These are phyloP conservation scores for Alternaria sp. DNA, from an alignment of 2,329 filamentous ascomycete species.

Conservation along the genomic window DNA sequence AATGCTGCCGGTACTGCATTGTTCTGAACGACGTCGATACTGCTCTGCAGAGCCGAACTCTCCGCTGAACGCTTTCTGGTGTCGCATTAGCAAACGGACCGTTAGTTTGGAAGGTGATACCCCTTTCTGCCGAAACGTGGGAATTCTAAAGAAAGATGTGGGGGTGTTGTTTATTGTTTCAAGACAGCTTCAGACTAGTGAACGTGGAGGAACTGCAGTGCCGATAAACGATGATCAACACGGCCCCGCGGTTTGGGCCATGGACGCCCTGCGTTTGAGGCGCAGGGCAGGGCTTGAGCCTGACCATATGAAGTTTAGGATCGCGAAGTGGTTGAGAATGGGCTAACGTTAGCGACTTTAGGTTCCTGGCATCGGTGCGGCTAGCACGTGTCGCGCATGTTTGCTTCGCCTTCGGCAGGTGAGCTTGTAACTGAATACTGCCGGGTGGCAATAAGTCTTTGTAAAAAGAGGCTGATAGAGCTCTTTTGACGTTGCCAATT, in stretches of 20 bases:
- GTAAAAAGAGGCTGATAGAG: background rate
- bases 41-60: background rate
- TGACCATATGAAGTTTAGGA: background rate
- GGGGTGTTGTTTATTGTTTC: constrained; percentile 24
- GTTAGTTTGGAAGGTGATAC: background rate
- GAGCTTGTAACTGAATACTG: background rate
- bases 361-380: background rate
- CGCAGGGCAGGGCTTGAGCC: background rate
- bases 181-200: constrained; percentile 15
- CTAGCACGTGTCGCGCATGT: background rate
- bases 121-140: constrained; percentile 20
- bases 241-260: constrained; percentile 9
- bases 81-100: constrained; percentile 2
- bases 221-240: constrained; percentile 21
- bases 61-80: background rate
- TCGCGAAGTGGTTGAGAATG: background rate
- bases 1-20: background rate
- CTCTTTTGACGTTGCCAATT: background rate
- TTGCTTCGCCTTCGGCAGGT: background rate
- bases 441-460: background rate
- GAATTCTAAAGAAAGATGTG: constrained; percentile 29
- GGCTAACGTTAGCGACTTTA: background rate
- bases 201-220: constrained; percentile 8
- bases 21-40: background rate
- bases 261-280: constrained; percentile 15